These are phyloP conservation scores for Bolboschoenoplectus hybrid DNA, from an alignment of 202 grass and related monocot genomes.

Conservation along the genomic window DNA sequence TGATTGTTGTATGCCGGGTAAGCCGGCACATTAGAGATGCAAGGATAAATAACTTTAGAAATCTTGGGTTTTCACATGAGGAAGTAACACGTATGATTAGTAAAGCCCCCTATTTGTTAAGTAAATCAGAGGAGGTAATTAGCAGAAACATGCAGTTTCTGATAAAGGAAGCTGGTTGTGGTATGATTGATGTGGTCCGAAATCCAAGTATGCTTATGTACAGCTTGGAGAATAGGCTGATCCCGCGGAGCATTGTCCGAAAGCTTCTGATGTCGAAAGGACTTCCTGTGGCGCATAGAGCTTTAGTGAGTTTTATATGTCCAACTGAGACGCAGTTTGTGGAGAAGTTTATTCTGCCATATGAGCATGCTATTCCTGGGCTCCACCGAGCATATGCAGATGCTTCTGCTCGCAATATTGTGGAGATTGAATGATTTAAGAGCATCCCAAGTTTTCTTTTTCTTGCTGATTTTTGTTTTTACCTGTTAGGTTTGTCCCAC, in stretches of 20 bases:
- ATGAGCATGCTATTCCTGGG: not conserved
- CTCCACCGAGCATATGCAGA: not conserved
- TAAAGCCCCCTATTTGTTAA: not conserved
- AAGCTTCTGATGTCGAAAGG: slow-evolving; percentile 50
- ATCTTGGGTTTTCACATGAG: not conserved
- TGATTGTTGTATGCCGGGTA: slow-evolving; percentile 42
- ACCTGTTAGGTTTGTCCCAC: not conserved
- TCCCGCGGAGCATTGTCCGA: slow-evolving; percentile 52
- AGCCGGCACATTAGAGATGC: slow-evolving; percentile 52
- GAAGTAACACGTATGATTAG: not conserved
- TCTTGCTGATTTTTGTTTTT: not conserved
- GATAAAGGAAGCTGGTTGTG: slow-evolving; percentile 54
- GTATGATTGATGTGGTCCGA: slow-evolving; percentile 45
- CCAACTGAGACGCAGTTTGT: not conserved
- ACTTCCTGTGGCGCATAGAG: not conserved
- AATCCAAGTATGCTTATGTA: slow-evolving; percentile 51
- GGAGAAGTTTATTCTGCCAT: not conserved
- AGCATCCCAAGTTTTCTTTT: not conserved
- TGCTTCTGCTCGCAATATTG: not conserved
- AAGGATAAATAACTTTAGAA: slow-evolving; percentile 46
- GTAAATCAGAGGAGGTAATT: slow-evolving; percentile 42
- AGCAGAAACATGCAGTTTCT: slow-evolving; percentile 53
- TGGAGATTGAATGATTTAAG: not conserved
- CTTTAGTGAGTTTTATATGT: not conserved
- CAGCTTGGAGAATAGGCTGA: slow-evolving; percentile 60